Evolutionary conservation across 441 rosid genomes (phyloP), one percentile per base, ranked within the genome.

Genomic region (Geranium incanum): DNA sequence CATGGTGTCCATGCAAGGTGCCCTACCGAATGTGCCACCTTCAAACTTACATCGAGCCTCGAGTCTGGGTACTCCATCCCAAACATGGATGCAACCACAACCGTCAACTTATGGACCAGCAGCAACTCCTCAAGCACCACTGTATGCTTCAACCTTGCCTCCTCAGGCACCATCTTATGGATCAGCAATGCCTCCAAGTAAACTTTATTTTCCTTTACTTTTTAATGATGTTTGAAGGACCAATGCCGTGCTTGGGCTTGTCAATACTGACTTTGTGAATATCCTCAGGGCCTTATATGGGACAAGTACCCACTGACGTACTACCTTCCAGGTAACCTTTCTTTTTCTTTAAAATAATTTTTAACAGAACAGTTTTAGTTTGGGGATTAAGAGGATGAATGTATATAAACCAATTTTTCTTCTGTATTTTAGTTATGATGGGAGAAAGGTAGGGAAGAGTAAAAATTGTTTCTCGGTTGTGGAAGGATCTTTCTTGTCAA

Each of bases 1-100:
- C 73, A 84, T 92, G 90, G 81, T 76, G 37, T 60, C 97, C 72
- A 76, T 87, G 76, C 94, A 87, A 81, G 79, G 88, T 74, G 88
- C 89, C 68, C 74, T 90, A 71, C 95, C 86, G 60, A 85, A 71
- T 75, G 39, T 74, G 66, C 80, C 85, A 38, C 85, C 86, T 77
- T 69, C 88, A 7, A 83, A 85, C 50, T 66, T 87, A 21, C 69
- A 79, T 65, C 86, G 11, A 55, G 41, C 86, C 43, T 75, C 91
- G 52, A 74, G 83, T 72, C 78, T 83, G 72, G 89, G 82, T 28
- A 18, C 81, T 73, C 82, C 86, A 8, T 69, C 77, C 15, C 71
- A 81, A 7, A 77, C 82, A 5, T 86, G 93, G 97, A 78, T 80
- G 72, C 79, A 84, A 57, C 71, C 88, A 36, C 99, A 83, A 68